These are phyloP conservation scores for Eucalyptus regnans DNA, from an alignment of 345 rosid species.

Conservation along the genomic window DNA sequence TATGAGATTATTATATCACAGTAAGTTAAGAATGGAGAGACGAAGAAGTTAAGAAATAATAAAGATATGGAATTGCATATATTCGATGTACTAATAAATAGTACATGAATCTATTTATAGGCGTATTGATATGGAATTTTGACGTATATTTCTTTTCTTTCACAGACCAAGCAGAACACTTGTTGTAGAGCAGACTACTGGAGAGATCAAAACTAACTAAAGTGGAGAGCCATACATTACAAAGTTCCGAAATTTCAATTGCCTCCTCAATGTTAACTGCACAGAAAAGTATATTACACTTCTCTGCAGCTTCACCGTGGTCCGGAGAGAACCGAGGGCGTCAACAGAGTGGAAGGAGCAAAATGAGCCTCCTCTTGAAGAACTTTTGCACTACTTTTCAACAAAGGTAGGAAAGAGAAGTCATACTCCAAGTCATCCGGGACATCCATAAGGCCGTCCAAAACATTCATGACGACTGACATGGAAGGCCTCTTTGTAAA, in stretches of 20 bases:
- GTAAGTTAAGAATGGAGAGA: background rate
- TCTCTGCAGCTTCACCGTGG: background rate
- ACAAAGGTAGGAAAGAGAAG: background rate
- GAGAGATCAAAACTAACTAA: too few species aligned
- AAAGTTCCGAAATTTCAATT: too few species aligned
- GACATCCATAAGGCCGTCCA: conserved; percentile 1
- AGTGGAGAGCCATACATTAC: background rate
- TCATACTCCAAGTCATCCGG: background rate
- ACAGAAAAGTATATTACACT: background rate
- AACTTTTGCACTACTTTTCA: background rate
- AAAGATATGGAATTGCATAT: background rate
- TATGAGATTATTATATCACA: too few species aligned
- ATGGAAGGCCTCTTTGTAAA: background rate
- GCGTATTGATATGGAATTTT: rapidly evolving
- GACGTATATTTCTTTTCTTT: background rate
- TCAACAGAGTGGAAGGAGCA: background rate
- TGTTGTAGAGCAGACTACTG: background rate
- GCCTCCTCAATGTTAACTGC: background rate
- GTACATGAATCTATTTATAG: too few species aligned
- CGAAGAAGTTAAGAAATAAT: background rate
- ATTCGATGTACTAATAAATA: too few species aligned
- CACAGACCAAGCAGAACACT: background rate
- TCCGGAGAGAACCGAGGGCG: background rate
- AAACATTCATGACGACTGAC: background rate
- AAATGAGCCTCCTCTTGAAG: background rate